These are phyloP conservation scores for Trichocladium antarcticum DNA, from an alignment of 495 filamentous ascomycete genomes.

Conservation along the genomic window DNA sequence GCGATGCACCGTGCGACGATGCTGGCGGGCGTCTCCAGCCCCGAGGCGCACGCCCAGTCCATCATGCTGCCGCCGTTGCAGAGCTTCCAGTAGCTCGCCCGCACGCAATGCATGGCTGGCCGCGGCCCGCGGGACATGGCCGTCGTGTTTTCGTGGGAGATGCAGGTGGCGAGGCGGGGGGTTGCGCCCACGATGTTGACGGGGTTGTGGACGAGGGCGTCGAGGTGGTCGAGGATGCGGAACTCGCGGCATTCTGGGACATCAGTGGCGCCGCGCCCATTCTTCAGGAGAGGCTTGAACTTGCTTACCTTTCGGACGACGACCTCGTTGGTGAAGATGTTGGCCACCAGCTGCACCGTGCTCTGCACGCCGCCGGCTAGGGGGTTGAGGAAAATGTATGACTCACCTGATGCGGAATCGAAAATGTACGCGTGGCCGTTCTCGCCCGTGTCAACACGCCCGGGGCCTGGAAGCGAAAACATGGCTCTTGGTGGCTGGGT, in stretches of 20 bases:
- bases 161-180: background rate
- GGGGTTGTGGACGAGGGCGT: background rate
- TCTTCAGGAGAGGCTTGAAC: background rate
- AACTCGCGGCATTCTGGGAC: background rate
- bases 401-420: background rate
- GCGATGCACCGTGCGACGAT: conserved; percentile 1
- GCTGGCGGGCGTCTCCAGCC: background rate
- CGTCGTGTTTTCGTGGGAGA: background rate
- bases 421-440: conserved; percentile 2
- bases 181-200: background rate
- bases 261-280: background rate
- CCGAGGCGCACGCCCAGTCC: background rate
- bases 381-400: background rate
- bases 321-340: background rate
- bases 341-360: conserved; percentile 1
- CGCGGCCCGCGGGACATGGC: background rate
- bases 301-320: conserved; percentile 7
- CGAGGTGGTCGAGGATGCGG: conserved; percentile 3
- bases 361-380: conserved; percentile 1
- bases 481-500: background rate
- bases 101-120: background rate
- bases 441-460: background rate
- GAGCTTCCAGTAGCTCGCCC: conserved; percentile 7
- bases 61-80: conserved; percentile 1
- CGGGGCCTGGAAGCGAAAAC: background rate